A percentile compares a stretch with the other conserved stretches of the same genome.
Conservation (phyloP, 768 basidiomycete genomes). For the Phylloporus arenicola region DNA sequence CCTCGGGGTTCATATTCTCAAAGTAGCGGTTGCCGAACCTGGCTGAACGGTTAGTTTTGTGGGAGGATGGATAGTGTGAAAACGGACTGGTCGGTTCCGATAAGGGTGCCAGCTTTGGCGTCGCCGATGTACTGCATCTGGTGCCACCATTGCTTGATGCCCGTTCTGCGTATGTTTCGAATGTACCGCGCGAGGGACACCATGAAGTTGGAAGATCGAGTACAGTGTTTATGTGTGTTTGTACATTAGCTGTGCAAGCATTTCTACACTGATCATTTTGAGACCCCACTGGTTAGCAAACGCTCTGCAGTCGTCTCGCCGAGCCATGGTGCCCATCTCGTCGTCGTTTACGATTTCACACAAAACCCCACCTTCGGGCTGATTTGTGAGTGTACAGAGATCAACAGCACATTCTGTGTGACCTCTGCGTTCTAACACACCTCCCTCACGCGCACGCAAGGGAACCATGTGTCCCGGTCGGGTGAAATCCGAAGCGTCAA, state of each 20-base stretch:
- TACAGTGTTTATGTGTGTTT: constrained; percentile 23
- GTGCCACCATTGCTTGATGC: constrained; percentile 83
- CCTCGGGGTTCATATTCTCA: constrained; percentile 82
- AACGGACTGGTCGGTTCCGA: constrained; percentile 81
- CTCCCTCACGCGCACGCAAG: constrained; percentile 78
- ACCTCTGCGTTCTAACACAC: constrained; percentile 80
- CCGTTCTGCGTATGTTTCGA: constrained; percentile 69
- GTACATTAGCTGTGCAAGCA: constrained; percentile 44
- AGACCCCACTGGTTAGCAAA: constrained; percentile 89
- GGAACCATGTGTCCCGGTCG: constrained; percentile 97
- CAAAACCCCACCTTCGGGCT: constrained; percentile 65
- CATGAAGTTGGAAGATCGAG: constrained; percentile 35
- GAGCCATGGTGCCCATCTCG: constrained; percentile 84
- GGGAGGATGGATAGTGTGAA: neutral
- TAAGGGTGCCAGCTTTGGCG: constrained; percentile 74
- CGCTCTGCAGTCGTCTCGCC: constrained; percentile 84
- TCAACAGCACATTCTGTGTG: constrained; percentile 93
- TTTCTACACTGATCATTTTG: constrained; percentile 92
- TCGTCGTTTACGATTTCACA: constrained; percentile 97
- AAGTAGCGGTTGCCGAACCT: constrained; percentile 95
- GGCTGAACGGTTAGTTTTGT: constrained; percentile 6
- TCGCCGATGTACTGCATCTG: constrained; percentile 93
- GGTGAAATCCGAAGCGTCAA: constrained; percentile 65
- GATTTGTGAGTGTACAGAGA: constrained; percentile 69
- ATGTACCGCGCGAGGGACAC: constrained; percentile 72